Percentiles rank a stretch among this genome's conserved stretches.
These are phyloP conservation scores for Umbelopsis sp. DNA, from an alignment of 192 early-diverging fungal species.

Conservation along the genomic window DNA sequence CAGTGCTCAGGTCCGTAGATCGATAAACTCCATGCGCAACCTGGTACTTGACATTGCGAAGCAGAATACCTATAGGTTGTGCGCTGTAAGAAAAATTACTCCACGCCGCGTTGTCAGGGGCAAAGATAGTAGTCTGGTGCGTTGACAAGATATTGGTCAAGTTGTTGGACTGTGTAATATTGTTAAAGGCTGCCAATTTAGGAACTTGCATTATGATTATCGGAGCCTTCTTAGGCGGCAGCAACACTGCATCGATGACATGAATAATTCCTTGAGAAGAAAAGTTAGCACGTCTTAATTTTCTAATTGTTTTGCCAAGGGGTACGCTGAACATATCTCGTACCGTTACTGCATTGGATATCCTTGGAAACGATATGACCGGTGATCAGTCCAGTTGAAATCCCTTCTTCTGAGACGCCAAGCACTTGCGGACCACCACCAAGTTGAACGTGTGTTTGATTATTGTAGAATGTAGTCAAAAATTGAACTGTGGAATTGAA, in stretches of 20 bases:
- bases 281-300: not conserved
- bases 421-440: not conserved
- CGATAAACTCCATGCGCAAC: conserved; percentile 17
- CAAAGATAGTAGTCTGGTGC: conserved; percentile 19
- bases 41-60: conserved; percentile 22
- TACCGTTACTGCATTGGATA: conserved; percentile 27
- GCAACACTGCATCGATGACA: conserved; percentile 16
- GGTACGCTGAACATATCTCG: not conserved
- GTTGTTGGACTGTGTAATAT: conserved; percentile 13
- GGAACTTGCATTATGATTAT: conserved; percentile 11
- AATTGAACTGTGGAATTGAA: not conserved
- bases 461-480: not conserved
- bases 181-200: conserved; percentile 9
- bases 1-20: not conserved
- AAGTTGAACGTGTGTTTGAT: conserved; percentile 7
- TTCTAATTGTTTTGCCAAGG: not conserved
- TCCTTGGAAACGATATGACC: not conserved
- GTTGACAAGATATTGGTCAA: conserved; percentile 1
- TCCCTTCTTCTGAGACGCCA: not conserved
- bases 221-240: conserved; percentile 8
- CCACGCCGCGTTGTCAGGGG: conserved; percentile 20
- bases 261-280: conserved; percentile 17
- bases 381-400: not conserved
- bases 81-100: not conserved
- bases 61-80: conserved; percentile 19